Evolutionary conservation across 1,284 basidiomycete genomes (phyloP), one percentile per base, ranked within the genome.

Genomic region (Amylostereum areolatum): DNA sequence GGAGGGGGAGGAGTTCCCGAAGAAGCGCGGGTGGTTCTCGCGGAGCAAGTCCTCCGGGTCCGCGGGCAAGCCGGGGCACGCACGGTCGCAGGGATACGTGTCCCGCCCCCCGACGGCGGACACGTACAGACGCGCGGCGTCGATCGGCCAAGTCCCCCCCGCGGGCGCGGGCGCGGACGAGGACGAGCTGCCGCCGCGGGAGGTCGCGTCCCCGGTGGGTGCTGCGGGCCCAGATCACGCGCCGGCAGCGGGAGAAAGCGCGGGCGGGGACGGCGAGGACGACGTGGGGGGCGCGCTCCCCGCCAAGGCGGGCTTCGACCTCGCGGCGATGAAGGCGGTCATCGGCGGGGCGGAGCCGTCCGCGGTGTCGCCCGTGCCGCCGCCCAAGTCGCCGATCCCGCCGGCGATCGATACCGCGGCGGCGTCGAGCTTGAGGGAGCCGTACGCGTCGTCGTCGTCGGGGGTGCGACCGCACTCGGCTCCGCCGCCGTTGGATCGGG

Each of bases 21-120:
- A 80, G 70, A 85, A 86, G 69, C 77, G 74, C 50, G 74, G 83
- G 0, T 89, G 85, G 84, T 89, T 88, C 61, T 74, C 74, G 43
- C 71, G 71, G 47, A 77, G 72, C 50, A 74, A 63, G 52, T 70
- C 75, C 58, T n/a, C n/a, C n/a, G n/a, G n/a, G n/a, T n/a, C n/a
- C n/a, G n/a, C n/a, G n/a, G n/a, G 24, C 25, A 43, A 25, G 10
- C 71, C 71, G 48, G 49, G 62, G 7, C 62, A 69, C 3, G 55
- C 62, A 5, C n/a, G n/a, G n/a, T 57, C 69, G 3, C 57, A 66
- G 10, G 46, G 62, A 28, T 54, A 63, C 9, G 67, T 74, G 11
- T 78, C 78, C 33, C 70, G 77, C 6, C 83, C 84, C 6, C 83
- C 85, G 4, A 67, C 77, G 1, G 52, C 63, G 2, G 56, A 43